These are phyloP conservation scores for Plasmopara viticola DNA, from an alignment of 352 stramenopile genomes.

Conservation along the genomic window DNA sequence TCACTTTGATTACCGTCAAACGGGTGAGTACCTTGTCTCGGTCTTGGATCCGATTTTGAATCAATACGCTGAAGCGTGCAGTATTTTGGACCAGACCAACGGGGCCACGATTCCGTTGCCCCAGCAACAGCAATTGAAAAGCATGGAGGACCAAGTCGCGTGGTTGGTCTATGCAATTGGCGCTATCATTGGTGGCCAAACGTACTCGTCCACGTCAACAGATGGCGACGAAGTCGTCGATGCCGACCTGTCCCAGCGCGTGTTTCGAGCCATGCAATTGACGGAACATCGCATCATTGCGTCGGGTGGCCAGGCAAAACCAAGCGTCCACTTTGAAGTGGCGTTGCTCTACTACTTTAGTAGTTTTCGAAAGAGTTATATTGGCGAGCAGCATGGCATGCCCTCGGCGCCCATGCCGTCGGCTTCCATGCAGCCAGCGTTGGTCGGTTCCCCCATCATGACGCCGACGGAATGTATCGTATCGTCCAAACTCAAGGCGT, in stretches of 20 bases:
- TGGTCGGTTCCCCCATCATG: conserved; percentile 62
- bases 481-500: conserved; percentile 92
- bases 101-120: conserved; percentile 24
- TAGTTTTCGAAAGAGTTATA: conserved; percentile 89
- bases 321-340: conserved; percentile 91
- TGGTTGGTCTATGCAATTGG: conserved; percentile 97
- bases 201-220: conserved; percentile 87
- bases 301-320: conserved; percentile 73
- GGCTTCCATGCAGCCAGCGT: conserved; percentile 34
- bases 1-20: conserved; percentile 93
- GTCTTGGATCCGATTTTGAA: conserved; percentile 94
- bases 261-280: conserved; percentile 94
- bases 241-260: conserved; percentile 91
- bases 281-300: conserved; percentile 93
- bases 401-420: conserved; percentile 62
- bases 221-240: conserved; percentile 95
- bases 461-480: conserved; percentile 60
- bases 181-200: conserved; percentile 93
- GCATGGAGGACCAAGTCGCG: conserved; percentile 93
- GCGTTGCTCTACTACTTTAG: conserved; percentile 97
- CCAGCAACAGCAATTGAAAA: conserved; percentile 58
- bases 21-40: conserved; percentile 90
- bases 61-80: conserved; percentile 88
- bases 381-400: conserved; percentile 88
- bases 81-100: conserved; percentile 65